phyloP scores from a whole-genome alignment of 116 monocot species.

The Iris pallida region DNA sequence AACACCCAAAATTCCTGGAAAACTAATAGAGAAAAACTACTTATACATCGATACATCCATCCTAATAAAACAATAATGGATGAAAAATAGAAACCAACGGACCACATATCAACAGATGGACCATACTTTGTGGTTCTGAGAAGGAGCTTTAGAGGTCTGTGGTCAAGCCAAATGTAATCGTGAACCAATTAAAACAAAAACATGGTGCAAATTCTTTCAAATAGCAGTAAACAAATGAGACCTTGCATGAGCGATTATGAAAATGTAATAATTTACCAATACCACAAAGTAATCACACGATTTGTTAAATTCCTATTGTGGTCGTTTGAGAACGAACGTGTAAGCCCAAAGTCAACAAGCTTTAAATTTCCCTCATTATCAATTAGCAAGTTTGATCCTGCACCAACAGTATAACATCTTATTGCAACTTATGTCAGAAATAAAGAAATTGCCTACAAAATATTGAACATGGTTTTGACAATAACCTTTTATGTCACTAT shows the following conservation, averaged over 20 bases:
- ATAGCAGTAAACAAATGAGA: too few relatives aligned
- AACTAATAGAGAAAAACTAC: too few relatives aligned
- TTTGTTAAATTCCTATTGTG: slow-evolving; percentile 88
- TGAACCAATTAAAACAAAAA: too few relatives aligned
- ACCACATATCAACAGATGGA: slow-evolving; percentile 98
- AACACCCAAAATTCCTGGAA: too few relatives aligned
- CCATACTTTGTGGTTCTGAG: slow-evolving; percentile 93
- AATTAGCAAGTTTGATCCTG: slow-evolving; percentile 94
- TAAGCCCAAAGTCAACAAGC: slow-evolving; percentile 98
- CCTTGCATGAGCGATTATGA: too few relatives aligned
- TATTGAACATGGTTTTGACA: too few relatives aligned
- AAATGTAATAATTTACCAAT: slow-evolving; percentile 40
- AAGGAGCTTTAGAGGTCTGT: slow-evolving; percentile 87
- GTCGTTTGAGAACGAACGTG: slow-evolving; percentile 84
- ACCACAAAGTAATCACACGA: slow-evolving; percentile 94
- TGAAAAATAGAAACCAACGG: too few relatives aligned
- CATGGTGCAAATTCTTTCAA: too few relatives aligned
- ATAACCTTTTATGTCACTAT: slow-evolving; percentile 87
- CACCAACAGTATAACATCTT: slow-evolving; percentile 13
- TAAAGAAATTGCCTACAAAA: neutral
- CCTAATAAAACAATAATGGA: too few relatives aligned
- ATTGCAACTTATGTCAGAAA: slow-evolving; percentile 10
- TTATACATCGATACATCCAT: too few relatives aligned
- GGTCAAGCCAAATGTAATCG: neutral
- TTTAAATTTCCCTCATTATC: slow-evolving; percentile 96